Base-by-base conservation (phyloP, 176 grass and related monocot genomes). In the maize (Zea mays) region DNA sequence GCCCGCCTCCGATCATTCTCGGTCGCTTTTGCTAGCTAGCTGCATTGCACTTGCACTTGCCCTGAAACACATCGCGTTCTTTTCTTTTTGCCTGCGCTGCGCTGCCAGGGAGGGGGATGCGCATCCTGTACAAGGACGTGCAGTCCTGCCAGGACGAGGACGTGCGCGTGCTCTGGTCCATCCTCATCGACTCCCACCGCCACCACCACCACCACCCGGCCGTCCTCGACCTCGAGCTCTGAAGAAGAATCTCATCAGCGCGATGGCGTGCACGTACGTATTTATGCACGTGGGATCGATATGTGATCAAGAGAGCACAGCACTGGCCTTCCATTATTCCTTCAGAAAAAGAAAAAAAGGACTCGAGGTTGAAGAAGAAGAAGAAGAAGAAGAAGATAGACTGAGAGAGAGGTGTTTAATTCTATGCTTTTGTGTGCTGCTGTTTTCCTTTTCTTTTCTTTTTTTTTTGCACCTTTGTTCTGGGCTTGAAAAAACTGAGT, bases 91-190 rank as follows among this genome's bases (percentile, higher is more conserved):
- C 27, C 27, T 27, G 27, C 27, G 27, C 27, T 27, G 27, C 27
- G 27, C 27, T 27, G 27, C 27, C 27, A 92, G 89, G 87, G 52
- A 89, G 84, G 79, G 92, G 92, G 35, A 95, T 92, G 87, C 85
- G 80, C 56, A 84, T 95, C 78, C 82, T 95, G 13, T 95, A 95
- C 58, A 85, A 85, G 83, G 89, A 92, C 19, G 92, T 92, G 50
- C 86, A 95, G 64, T 92, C 84, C 10, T 95, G 92, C 69, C 86
- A 83, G 45, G 90, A 77, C 35, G 92, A 95, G 64, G 92, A 95
- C 48, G 92, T 92, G 4, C 92, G 92, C 3, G 51, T 95, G 16
- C 89, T 95, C 3, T 95, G 92, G 92, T 95, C 92, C 9, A 92
- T 95, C 49, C 86, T 95, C 7, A 87, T 95, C 46, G 80, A 95